Percentiles rank a stretch among this genome's conserved stretches.
Evolutionary conservation across 768 basidiomycete species (phyloP).

Genomic region (Mycena latifolia): DNA sequence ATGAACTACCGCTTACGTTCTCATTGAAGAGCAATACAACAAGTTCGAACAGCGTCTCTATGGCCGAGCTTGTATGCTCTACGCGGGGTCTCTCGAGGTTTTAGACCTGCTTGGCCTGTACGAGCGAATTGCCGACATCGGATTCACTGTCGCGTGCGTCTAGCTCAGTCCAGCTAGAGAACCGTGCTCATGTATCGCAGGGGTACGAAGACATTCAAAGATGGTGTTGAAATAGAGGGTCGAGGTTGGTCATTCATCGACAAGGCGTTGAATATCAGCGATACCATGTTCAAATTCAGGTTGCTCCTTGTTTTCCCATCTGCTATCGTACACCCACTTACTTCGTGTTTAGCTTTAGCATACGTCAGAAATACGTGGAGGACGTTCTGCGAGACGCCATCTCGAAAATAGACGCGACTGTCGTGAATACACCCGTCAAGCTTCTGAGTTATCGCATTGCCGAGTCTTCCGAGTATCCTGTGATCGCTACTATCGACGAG

Average conservation of each 20-base stretch:
- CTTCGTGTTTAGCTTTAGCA: not conserved
- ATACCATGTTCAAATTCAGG: constrained; percentile 18
- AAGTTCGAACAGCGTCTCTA: constrained; percentile 12
- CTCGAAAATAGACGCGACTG: not conserved
- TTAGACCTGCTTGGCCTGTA: constrained; percentile 15
- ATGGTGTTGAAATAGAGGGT: not conserved
- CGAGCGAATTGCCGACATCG: constrained; percentile 15
- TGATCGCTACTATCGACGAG: constrained; percentile 7
- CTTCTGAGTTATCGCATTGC: constrained; percentile 11
- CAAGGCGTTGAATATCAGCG: not conserved
- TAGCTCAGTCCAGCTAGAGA: not conserved
- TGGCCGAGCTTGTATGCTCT: constrained; percentile 12
- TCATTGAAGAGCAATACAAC: constrained; percentile 15
- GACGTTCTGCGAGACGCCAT: not conserved
- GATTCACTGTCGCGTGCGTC: constrained; percentile 9
- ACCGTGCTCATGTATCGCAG: not conserved
- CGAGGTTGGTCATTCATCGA: constrained; percentile 17
- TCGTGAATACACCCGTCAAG: constrained; percentile 3
- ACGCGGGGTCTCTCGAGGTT: constrained; percentile 6
- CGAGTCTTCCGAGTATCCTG: constrained; percentile 6
- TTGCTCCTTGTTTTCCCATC: not conserved
- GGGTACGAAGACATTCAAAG: not conserved
- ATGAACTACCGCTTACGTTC: not conserved
- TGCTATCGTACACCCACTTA: not conserved
- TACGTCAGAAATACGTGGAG: constrained; percentile 17